phyloP scores from a whole-genome alignment of 495 filamentous ascomycete genomes.

The Cercophora sp. region DNA sequence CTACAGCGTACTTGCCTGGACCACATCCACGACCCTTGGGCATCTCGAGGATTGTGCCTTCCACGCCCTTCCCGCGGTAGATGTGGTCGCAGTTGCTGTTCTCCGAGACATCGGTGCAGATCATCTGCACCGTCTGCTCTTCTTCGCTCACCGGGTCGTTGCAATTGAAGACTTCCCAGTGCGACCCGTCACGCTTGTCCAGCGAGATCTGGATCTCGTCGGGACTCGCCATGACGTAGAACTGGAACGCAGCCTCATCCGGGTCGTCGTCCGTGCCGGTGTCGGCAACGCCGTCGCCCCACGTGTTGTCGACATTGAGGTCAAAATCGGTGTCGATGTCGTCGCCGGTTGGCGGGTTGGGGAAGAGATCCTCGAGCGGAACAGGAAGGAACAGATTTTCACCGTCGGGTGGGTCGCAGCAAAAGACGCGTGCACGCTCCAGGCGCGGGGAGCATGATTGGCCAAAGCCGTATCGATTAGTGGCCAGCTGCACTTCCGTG shows the following conservation, averaged over 20 bases:
- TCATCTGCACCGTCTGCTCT: slow-evolving; percentile 24
- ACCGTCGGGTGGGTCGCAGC: background rate
- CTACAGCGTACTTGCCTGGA: slow-evolving; percentile 37
- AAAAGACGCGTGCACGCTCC: background rate
- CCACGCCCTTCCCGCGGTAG: slow-evolving; percentile 21
- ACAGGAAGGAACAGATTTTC: slow-evolving; percentile 25
- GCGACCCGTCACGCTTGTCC: slow-evolving; percentile 30
- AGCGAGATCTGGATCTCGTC: slow-evolving; percentile 25
- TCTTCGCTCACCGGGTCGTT: slow-evolving; percentile 6
- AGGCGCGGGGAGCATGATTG: no score
- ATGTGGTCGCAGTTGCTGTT: slow-evolving; percentile 31
- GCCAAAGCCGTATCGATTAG: no score
- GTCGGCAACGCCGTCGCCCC: slow-evolving; percentile 15
- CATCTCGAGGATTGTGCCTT: slow-evolving; percentile 36
- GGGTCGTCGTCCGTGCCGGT: slow-evolving; percentile 19
- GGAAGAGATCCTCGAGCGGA: slow-evolving; percentile 31
- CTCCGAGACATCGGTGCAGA: slow-evolving; percentile 20
- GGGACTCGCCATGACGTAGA: slow-evolving; percentile 28
- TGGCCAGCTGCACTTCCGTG: no score
- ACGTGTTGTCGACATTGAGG: slow-evolving; percentile 4
- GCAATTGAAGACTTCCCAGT: slow-evolving; percentile 28
- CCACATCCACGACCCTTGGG: slow-evolving; percentile 33
- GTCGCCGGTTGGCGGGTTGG: background rate
- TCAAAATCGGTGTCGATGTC: background rate
- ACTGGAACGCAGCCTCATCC: slow-evolving; percentile 21